A percentile compares a stretch with the other conserved stretches of the same genome.
phyloP scores from a whole-genome alignment of 495 filamentous ascomycete genomes.

The Xylaria acuta region DNA sequence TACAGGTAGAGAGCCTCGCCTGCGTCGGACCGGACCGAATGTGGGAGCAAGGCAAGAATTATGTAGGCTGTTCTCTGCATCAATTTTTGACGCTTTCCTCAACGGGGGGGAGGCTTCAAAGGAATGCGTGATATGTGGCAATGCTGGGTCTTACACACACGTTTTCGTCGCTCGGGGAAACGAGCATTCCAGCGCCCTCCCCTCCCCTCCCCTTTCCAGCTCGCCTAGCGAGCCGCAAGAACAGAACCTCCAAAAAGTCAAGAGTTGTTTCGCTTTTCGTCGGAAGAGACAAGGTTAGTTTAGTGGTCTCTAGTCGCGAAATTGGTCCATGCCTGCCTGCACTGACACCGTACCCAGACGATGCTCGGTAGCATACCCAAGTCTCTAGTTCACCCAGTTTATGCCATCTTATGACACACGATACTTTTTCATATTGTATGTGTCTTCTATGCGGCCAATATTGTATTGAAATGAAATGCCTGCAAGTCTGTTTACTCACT shows the following conservation, averaged over 20 bases:
- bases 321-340: not conserved
- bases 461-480: not conserved
- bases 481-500: not conserved
- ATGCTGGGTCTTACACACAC: constrained; percentile 32
- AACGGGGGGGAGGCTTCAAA: constrained; percentile 21
- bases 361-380: constrained; percentile 6
- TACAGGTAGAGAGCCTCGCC: constrained; percentile 2
- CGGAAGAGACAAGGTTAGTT: not conserved
- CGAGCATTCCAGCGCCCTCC: constrained; percentile 38
- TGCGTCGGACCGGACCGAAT: constrained; percentile 1
- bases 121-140: constrained; percentile 36
- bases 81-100: constrained; percentile 34
- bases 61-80: constrained; percentile 38
- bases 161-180: constrained; percentile 37
- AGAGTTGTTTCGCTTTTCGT: constrained; percentile 6
- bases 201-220: constrained; percentile 16
- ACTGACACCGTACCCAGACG: not conserved
- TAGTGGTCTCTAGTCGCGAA: constrained; percentile 15
- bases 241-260: constrained; percentile 11
- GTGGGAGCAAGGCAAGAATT: constrained; percentile 18
- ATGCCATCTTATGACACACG: not conserved
- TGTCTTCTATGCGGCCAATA: not conserved
- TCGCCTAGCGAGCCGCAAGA: constrained; percentile 18
- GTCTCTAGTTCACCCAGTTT: not conserved
- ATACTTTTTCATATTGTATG: not conserved